These are phyloP conservation scores for Aspergillus thermomutatus DNA, from an alignment of 2,329 filamentous ascomycete species.

Conservation along the genomic window DNA sequence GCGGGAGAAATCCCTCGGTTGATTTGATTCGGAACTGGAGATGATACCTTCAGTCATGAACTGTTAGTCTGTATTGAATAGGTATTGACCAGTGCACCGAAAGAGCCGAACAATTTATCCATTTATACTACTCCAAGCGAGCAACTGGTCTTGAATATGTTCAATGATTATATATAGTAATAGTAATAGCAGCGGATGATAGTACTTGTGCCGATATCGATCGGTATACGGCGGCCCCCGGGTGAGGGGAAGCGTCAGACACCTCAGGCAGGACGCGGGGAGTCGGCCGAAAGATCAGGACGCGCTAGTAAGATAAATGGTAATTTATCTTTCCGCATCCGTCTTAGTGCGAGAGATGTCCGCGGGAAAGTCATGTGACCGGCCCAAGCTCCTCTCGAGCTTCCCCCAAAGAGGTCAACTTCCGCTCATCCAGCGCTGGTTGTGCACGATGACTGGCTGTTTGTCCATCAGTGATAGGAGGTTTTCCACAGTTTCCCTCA, in stretches of 20 bases:
- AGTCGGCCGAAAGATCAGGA: slow-evolving; percentile 14
- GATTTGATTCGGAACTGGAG: not conserved
- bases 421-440: slow-evolving; percentile 15
- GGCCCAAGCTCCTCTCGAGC: not conserved
- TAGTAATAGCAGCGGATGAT: not conserved
- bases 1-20: slow-evolving; percentile 14
- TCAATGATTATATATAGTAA: not conserved
- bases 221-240: slow-evolving; percentile 3
- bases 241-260: slow-evolving; percentile 1
- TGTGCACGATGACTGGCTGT: slow-evolving; percentile 4
- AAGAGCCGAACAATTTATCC: not conserved
- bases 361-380: slow-evolving; percentile 20
- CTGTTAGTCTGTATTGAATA: not conserved
- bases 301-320: not conserved
- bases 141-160: not conserved
- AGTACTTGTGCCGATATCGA: not conserved
- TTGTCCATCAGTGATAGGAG: slow-evolving; percentile 2
- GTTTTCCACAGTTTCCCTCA: not conserved
- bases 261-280: not conserved
- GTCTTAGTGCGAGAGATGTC: not conserved
- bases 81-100: not conserved
- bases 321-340: not conserved
- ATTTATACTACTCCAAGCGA: not conserved
- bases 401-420: slow-evolving; percentile 1
- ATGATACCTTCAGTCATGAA: not conserved